Evolutionary conservation across 805 yeast genomes (phyloP).

Genomic region (Candida tammaniensis): DNA sequence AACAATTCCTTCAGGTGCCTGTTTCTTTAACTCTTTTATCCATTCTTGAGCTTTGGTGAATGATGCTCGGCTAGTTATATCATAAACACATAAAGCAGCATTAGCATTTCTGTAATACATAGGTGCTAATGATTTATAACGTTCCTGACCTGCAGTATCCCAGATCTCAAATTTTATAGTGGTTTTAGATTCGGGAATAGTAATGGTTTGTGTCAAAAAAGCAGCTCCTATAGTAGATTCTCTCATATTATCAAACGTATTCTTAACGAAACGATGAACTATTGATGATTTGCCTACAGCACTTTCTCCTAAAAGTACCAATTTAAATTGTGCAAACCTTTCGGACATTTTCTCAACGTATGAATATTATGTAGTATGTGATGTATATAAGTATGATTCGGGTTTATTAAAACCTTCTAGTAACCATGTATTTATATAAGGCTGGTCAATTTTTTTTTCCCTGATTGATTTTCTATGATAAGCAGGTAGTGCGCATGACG

Average conservation of each 20-base stretch:
- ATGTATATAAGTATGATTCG: no score
- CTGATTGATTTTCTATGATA: no score
- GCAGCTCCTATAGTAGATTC: slow-evolving; percentile 89
- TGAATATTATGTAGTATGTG: no score
- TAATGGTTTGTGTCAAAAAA: slow-evolving; percentile 66
- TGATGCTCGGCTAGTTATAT: slow-evolving; percentile 67
- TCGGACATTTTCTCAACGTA: slow-evolving; percentile 5
- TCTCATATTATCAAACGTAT: slow-evolving; percentile 67
- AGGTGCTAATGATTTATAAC: slow-evolving; percentile 44
- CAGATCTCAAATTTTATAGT: slow-evolving; percentile 71
- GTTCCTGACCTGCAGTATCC: slow-evolving; percentile 93
- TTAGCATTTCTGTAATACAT: slow-evolving; percentile 51
- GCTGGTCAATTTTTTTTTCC: slow-evolving; percentile 7
- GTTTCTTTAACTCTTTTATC: slow-evolving; percentile 79
- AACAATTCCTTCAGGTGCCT: slow-evolving; percentile 70
- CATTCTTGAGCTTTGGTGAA: slow-evolving; percentile 69
- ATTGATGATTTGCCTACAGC: slow-evolving; percentile 75
- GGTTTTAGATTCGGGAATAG: slow-evolving; percentile 47
- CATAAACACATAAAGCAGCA: slow-evolving; percentile 77
- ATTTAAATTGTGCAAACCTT: slow-evolving; percentile 47
- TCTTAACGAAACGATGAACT: slow-evolving; percentile 63
- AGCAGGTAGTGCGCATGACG: no score
- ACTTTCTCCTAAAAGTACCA: slow-evolving; percentile 76
- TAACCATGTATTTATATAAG: no score
- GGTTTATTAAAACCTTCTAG: no score